Base-by-base conservation (phyloP, 73 alveolate species). In the Paramecium octaurelia region DNA sequence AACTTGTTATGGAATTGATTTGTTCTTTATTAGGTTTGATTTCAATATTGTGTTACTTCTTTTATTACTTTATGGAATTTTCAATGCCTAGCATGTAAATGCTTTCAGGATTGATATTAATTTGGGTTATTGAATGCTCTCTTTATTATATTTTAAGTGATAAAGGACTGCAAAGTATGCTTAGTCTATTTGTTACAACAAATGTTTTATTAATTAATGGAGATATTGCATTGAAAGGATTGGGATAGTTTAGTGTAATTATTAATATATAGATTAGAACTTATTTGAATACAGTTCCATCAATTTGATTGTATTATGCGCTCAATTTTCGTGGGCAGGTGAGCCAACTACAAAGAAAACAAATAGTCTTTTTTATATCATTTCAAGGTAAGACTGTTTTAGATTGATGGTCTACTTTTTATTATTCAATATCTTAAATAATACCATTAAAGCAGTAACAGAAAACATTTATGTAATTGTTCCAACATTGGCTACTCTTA, bases 301-400 rank as follows among this genome's bases (percentile, higher is more conserved):
- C n/a, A 80, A 80, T 48, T 80, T 80, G 16, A 40, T 80, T n/a
- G 70, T 80, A 6, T 48, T 80, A 27, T 80, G 91, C 23, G 43
- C 91, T 40, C 29, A 80, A 23, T 44, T 80, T 23, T 42, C 76
- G 11, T 80, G 43, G 46, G 70, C 91, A 18, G 91, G 91, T 20
- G 46, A 18, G 7, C 57, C 57, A 11, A 80, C 91, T n/a, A 23
- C 24, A n/a, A 48, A 80, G 31, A 42, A 80, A 23, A 27, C 91
- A 10, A 80, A 80, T 34, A 80, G 35, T 48, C 27, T 80, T 0
- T 80, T 44, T 48, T 34, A 31, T 23, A 80, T 80, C 11, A 80
- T 80, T 24, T 80, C 91, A 42, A 80, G 73, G 46, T 80, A 80
- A 48, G 91, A 80, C 20, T 80, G 91, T 23, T 80, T 80, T 35